Conservation (phyloP, 1,139 yeast species). For the Suhomyces bolitotheri region DNA sequence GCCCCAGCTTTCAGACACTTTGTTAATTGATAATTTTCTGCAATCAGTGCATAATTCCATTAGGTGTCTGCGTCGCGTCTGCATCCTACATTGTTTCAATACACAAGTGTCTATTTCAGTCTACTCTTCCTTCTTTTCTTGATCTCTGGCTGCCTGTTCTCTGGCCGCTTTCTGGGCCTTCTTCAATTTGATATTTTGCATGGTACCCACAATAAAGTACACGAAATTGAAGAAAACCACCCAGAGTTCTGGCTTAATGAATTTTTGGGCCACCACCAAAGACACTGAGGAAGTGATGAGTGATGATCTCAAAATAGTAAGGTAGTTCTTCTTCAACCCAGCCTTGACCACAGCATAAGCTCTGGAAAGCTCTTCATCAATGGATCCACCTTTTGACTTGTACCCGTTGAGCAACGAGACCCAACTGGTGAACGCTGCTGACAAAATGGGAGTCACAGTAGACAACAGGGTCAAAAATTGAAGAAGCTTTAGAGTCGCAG, state of each 20-base stretch:
- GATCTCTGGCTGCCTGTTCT: constrained; percentile 2
- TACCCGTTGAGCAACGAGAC: constrained; percentile 48
- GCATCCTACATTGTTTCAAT: too few species aligned
- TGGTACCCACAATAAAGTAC: constrained; percentile 73
- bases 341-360: constrained; percentile 23
- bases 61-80: too few species aligned
- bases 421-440: constrained; percentile 59
- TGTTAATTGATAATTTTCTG: too few species aligned
- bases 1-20: too few species aligned
- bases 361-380: constrained; percentile 25
- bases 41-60: too few species aligned
- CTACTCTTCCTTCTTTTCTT: constrained; percentile 8
- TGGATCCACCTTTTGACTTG: constrained; percentile 10
- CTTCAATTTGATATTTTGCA: constrained; percentile 71
- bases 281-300: constrained; percentile 65
- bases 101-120: too few species aligned
- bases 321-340: constrained; percentile 53
- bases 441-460: constrained; percentile 64
- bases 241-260: constrained; percentile 75
- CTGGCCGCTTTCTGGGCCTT: constrained; percentile 29
- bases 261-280: constrained; percentile 71
- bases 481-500: constrained; percentile 43
- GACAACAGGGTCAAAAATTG: constrained; percentile 64
- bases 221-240: constrained; percentile 78
- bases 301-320: constrained; percentile 61